Base-by-base conservation (phyloP, 768 basidiomycete genomes). In the Auriscalpium vulgare region DNA sequence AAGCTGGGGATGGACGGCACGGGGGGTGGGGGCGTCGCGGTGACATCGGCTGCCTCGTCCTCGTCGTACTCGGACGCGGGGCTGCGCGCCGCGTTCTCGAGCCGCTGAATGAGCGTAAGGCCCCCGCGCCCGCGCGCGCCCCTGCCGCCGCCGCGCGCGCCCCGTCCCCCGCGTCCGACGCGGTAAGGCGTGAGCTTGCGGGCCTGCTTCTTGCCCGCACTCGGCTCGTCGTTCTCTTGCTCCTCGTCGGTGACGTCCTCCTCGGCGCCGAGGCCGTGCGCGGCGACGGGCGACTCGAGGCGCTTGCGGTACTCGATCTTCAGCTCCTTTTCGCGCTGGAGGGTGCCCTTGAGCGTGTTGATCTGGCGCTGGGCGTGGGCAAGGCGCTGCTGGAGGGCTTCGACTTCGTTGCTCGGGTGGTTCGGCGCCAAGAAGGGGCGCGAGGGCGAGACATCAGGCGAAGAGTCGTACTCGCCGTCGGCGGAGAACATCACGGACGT, bases 361-460 rank as follows among this genome's bases (percentile, higher is more conserved):
- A 94, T 85, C 65, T 91, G 91, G 57, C 91, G 76, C 68, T 94
- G 90, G 4, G 92, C 88, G 68, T 93, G 91, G 10, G 89, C 87
- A 37, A 94, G 76, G 29, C 85, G 78, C 65, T 91, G 86, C 57
- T 91, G 85, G 13, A 93, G 72, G 0, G 84, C 81, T 63, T 93
- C 91, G 43, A 91, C 82, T 68, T 92, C 91, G 65, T 85, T 87
- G 67, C 74, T 83, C 9, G 87, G 88, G 62, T 87, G 88, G 64
- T 83, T 88, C 9, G 84, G 77, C 14, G 85, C 79, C 50, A 87
- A 73, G 76, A 88, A 86, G 2, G 83, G 77, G 53, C 74, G 74
- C 10, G 75, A 74, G 8, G 81, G 80, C 0, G 83, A 87, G 23
- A 76, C 78, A 56, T 88, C 85, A 3, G 86, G 87, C 4, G 68